Evolutionary conservation across 2,329 filamentous ascomycete genomes (phyloP).

Genomic region (Venturiaceae sp.): DNA sequence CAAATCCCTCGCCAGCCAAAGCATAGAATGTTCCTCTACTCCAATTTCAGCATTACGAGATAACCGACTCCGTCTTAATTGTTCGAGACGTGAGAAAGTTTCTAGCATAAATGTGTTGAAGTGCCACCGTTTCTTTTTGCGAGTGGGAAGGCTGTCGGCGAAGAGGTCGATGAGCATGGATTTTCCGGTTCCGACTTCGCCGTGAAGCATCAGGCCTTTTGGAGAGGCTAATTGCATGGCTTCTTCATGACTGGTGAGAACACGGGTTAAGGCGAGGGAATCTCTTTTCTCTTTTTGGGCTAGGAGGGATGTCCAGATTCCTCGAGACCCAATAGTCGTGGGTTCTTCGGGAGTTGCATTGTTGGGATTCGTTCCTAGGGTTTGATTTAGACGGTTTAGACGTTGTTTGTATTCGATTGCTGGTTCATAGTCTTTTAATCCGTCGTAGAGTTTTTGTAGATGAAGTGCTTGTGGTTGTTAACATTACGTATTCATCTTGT

Average conservation of each 20-base stretch:
- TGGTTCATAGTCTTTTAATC: slow-evolving; percentile 70
- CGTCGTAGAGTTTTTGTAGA: slow-evolving; percentile 65
- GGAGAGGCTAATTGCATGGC: slow-evolving; percentile 65
- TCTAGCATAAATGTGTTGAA: slow-evolving; percentile 85
- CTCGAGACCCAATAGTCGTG: slow-evolving; percentile 20
- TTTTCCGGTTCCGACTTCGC: slow-evolving; percentile 76
- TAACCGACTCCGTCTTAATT: slow-evolving; percentile 39
- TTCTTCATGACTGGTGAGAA: slow-evolving; percentile 61
- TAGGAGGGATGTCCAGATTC: slow-evolving; percentile 48
- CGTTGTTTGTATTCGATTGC: slow-evolving; percentile 57
- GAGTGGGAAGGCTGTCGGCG: slow-evolving; percentile 65
- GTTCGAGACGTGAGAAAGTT: slow-evolving; percentile 61
- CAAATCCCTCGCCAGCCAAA: slow-evolving; percentile 67
- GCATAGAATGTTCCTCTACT: slow-evolving; percentile 53
- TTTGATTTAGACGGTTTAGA: slow-evolving; percentile 48
- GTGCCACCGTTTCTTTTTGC: slow-evolving; percentile 66
- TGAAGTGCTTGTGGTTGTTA: too few species aligned
- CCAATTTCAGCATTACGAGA: neutral
- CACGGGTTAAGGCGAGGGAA: slow-evolving; percentile 53
- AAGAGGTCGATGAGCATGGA: slow-evolving; percentile 77
- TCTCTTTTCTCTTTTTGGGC: slow-evolving; percentile 43
- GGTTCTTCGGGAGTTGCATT: slow-evolving; percentile 20
- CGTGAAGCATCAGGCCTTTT: slow-evolving; percentile 65
- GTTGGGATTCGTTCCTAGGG: slow-evolving; percentile 24
- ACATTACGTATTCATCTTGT: too few species aligned